Percentiles rank a stretch among this genome's conserved stretches.
These are phyloP conservation scores for Pulicaria dysenterica DNA, from an alignment of 129 eudicot species.

Conservation along the genomic window DNA sequence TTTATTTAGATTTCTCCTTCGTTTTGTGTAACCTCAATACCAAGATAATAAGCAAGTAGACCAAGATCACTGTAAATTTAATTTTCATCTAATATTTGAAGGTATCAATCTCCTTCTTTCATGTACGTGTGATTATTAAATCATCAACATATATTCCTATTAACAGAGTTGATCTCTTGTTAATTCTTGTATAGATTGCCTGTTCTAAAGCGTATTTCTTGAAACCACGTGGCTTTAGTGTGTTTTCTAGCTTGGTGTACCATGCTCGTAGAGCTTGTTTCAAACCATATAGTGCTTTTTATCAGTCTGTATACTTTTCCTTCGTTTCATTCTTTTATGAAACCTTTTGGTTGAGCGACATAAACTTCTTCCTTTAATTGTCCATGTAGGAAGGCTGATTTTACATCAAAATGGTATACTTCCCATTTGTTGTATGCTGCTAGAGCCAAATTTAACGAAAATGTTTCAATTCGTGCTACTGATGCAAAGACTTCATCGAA, in stretches of 20 bases:
- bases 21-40: background rate
- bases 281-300: no score
- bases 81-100: background rate
- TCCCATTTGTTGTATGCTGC: background rate
- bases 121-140: background rate
- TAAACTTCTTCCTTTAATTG: background rate
- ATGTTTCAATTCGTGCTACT: background rate
- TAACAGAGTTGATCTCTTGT: background rate
- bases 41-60: background rate
- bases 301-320: background rate
- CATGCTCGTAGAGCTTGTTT: no score
- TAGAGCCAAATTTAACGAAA: background rate
- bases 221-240: background rate
- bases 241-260: background rate
- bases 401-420: conserved; percentile 1
- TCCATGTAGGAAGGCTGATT: background rate
- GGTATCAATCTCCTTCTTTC: no score
- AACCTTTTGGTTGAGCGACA: background rate
- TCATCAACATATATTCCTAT: background rate
- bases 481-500: background rate
- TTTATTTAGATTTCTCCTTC: background rate
- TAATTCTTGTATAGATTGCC: background rate
- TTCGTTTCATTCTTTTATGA: background rate
- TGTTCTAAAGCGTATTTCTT: background rate
- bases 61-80: background rate